Evolutionary conservation across 225 moss, liverwort and hornwort species (phyloP).

Genomic region (Polytrichum formosum): DNA sequence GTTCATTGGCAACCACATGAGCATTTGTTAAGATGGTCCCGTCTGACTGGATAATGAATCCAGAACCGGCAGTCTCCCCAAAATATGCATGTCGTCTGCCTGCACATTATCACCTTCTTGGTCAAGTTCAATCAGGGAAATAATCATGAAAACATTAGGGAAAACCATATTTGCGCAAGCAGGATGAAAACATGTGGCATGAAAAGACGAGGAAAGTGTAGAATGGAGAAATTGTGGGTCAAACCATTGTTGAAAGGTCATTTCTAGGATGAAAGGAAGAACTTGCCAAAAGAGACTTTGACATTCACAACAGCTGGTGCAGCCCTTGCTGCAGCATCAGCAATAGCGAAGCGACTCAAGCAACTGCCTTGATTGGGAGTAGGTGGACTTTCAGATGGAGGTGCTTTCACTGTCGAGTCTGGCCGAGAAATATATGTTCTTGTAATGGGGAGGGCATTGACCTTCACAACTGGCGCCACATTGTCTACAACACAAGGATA

Average conservation of each 20-base stretch:
- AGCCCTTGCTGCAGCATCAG: constrained; percentile 89
- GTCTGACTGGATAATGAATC: constrained; percentile 74
- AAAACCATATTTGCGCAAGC: no score
- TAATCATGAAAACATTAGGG: no score
- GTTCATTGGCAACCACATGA: constrained; percentile 73
- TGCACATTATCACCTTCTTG: constrained; percentile 17
- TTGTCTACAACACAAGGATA: not conserved
- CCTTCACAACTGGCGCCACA: constrained; percentile 9
- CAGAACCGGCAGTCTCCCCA: constrained; percentile 75
- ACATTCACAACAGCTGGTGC: constrained; percentile 95
- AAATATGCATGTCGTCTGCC: constrained; percentile 63
- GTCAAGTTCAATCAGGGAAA: constrained; percentile 1
- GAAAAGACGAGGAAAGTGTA: no score
- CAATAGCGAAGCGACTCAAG: constrained; percentile 74
- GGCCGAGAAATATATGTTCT: constrained; percentile 11
- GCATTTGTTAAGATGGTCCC: constrained; percentile 96
- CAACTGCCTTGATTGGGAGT: constrained; percentile 28
- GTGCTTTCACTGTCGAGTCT: constrained; percentile 21
- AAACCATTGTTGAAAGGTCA: no score
- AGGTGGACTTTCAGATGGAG: constrained; percentile 28
- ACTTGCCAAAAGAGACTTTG: constrained; percentile 65
- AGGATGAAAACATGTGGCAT: no score
- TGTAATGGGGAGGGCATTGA: constrained; percentile 21
- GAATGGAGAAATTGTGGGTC: no score
- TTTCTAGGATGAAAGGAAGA: no score